Conservation (phyloP, 192 early-diverging fungal species). For the Backusella westeae region DNA sequence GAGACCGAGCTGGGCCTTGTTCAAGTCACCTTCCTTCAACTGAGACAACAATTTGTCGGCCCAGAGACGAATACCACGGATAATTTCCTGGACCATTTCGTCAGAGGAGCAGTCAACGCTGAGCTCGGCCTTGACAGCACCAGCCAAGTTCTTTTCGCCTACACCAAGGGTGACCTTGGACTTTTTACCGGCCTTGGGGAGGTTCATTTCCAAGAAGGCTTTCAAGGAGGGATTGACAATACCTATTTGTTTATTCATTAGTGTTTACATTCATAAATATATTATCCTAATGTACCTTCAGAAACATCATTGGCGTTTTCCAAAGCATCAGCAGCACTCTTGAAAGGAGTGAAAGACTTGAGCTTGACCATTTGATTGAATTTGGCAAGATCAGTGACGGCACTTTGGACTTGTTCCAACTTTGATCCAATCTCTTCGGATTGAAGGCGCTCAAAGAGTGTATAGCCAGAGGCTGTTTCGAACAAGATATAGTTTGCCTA, state of each 20-base stretch:
- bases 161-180: slow-evolving; percentile 79
- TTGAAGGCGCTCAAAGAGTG: slow-evolving; percentile 91
- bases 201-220: slow-evolving; percentile 93
- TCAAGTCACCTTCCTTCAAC: slow-evolving; percentile 91
- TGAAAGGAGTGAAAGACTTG: slow-evolving; percentile 96
- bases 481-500: slow-evolving; percentile 74
- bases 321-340: slow-evolving; percentile 93
- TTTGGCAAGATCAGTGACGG: slow-evolving; percentile 80
- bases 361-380: slow-evolving; percentile 86
- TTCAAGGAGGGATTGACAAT: slow-evolving; percentile 86
- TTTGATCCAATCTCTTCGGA: slow-evolving; percentile 95
- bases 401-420: slow-evolving; percentile 82
- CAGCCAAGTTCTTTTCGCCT: slow-evolving; percentile 80
- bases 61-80: slow-evolving; percentile 93
- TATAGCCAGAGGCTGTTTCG: slow-evolving; percentile 96
- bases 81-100: slow-evolving; percentile 83
- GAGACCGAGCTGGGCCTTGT: slow-evolving; percentile 92
- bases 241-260: slow-evolving; percentile 43
- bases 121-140: slow-evolving; percentile 73
- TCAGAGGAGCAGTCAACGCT: slow-evolving; percentile 77
- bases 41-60: slow-evolving; percentile 84
- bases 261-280: neutral
- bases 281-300: slow-evolving; percentile 65
- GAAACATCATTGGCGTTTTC: slow-evolving; percentile 99
- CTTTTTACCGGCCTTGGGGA: slow-evolving; percentile 81